phyloP scores from a whole-genome alignment of 352 stramenopile species.

The Elongisporangium prolatum region DNA sequence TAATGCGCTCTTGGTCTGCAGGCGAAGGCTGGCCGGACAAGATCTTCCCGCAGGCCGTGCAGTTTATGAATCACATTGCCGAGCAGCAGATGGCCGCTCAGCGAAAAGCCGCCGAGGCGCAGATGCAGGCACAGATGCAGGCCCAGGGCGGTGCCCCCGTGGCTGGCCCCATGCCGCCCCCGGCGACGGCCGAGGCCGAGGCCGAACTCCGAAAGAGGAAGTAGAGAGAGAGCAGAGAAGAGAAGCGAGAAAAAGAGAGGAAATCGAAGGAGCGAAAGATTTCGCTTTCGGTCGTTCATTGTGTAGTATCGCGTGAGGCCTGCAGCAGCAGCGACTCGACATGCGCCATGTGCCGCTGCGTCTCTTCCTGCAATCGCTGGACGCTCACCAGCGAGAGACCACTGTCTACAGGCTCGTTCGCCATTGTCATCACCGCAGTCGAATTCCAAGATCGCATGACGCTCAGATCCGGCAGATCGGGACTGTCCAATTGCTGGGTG shows the following conservation, averaged over 20 bases:
- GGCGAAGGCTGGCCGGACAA: conserved; percentile 82
- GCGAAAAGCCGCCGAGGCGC: conserved; percentile 61
- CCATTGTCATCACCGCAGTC: conserved; percentile 6
- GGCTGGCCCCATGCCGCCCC: conserved; percentile 18
- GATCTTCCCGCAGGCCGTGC: conserved; percentile 85
- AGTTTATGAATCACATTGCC: conserved; percentile 87
- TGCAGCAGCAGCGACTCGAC: conserved; percentile 19
- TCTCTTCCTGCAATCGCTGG: conserved; percentile 39
- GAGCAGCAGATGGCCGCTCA: conserved; percentile 83
- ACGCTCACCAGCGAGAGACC: conserved; percentile 26
- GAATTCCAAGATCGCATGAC: not conserved
- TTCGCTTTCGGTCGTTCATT: not conserved
- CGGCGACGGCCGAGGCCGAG: conserved; percentile 22
- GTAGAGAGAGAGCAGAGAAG: conserved; percentile 19
- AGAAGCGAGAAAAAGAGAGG: conserved; percentile 1
- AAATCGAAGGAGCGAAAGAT: not conserved
- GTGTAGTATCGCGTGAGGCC: conserved; percentile 1
- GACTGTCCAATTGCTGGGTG: not conserved
- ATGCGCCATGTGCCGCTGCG: conserved; percentile 42
- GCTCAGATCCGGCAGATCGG: not conserved
- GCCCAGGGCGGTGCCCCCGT: conserved; percentile 19
- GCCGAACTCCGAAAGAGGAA: conserved; percentile 64
- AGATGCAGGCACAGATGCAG: conserved; percentile 63
- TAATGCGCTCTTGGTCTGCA: conserved; percentile 9
- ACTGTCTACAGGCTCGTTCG: not conserved